Evolutionary conservation across 306 rosid genomes (phyloP), one percentile per base, ranked within the genome.

Genomic region (Macrotyloma uniflorum): DNA sequence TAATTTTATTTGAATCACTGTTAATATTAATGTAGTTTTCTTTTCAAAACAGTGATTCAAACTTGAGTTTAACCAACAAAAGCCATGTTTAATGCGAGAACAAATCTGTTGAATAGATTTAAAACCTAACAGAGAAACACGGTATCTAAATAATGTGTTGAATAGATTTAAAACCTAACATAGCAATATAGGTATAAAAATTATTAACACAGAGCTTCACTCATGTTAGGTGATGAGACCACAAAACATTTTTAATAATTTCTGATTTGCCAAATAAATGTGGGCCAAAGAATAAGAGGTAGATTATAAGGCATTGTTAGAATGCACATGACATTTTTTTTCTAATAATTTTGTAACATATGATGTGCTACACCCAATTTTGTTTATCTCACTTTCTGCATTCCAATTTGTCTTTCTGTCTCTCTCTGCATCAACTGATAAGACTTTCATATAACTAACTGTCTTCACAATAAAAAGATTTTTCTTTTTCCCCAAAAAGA

Each of bases 111-210:
- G 66, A 59, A 59, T 28, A 59, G 66, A 59, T 59, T 59, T 59
- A 59, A 28, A 59, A 59, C 66, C 66, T 58, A 58, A 58, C 65
- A 58, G 4, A 13, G n/a, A 3, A 55, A 55, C 33, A 4, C 30
- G 23, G 63, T 55, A 24, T 26, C 65, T 58, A 58, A 55, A 58
- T 12, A 26, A 58, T 7, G 12, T 30, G 13, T 62, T 32, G 68
- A 62, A 62, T 30, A 62, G 68, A 62, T 62, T 62, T 32, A 32
- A 62, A 62, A 32, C 68, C 68, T 62, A 62, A 62, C 45, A 16
- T 19, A 62, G 22, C 45, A 15, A 61, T 8, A 30, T 15, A 26
- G 18, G 15, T 61, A 16, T 32, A 20, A 30, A 61, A 30, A 61
- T 61, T 9, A 9, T 38, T 61, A 15, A 30, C 33, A 30, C 6